Evolutionary conservation across 148 eudicot species (phyloP).

Genomic region (Fagopyrum homotropicum): DNA sequence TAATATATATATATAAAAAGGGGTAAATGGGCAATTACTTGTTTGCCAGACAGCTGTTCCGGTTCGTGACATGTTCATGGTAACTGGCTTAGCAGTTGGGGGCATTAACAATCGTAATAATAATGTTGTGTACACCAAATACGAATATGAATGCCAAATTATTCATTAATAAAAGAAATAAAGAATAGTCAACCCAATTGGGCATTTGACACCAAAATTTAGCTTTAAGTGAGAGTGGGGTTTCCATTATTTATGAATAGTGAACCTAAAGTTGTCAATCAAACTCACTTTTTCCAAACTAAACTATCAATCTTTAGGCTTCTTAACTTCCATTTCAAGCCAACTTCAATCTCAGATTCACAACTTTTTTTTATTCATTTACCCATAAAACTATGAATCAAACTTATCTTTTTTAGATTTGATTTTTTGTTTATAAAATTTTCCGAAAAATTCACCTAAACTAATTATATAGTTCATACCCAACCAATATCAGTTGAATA

Average conservation of each 20-base stretch:
- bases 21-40: neutral
- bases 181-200: neutral
- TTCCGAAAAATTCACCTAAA: too few relatives aligned
- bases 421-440: too few relatives aligned
- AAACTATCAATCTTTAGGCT: neutral
- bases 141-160: neutral
- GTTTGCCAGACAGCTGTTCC: neutral
- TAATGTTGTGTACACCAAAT: too few relatives aligned
- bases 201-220: constrained; percentile 2
- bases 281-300: neutral
- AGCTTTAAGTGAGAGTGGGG: constrained; percentile 2
- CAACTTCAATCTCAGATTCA: neutral
- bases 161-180: neutral
- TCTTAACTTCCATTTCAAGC: neutral
- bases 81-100: too few relatives aligned
- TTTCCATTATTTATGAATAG: neutral
- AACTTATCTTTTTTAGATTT: too few relatives aligned
- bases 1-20: neutral
- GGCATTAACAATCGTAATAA: too few relatives aligned
- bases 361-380: too few relatives aligned
- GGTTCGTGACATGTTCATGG: neutral
- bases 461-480: too few relatives aligned
- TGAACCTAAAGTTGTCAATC: neutral
- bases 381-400: too few relatives aligned
- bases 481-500: too few relatives aligned